Base-by-base conservation (phyloP, 495 filamentous ascomycete species). In the Friedmanniomyces simplex region DNA sequence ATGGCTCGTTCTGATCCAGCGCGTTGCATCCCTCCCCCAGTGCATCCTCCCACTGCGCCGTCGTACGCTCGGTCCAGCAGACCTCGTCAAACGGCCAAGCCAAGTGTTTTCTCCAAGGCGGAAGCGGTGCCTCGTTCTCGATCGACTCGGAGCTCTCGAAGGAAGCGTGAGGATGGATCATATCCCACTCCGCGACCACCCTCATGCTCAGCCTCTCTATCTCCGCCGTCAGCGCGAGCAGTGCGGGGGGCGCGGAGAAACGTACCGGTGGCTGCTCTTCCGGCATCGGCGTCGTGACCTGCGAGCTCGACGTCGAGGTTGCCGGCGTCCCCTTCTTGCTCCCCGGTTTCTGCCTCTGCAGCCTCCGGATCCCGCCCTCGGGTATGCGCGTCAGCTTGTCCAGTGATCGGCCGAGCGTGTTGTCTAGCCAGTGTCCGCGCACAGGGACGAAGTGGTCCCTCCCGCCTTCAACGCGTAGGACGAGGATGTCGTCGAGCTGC, bases 401-500 rank as follows among this genome's bases (percentile, higher is more conserved):
- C 39, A 97, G 74, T 8, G 86, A 87, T 50, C 86, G 82, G 0
- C 89, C 89, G 54, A 96, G 90, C 61, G 82, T 87, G 0, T 86
- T 89, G 22, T 83, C 88, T 2, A 83, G 70, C 93, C 93, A 99
- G 0, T 74, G 70, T 0, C 82, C 91, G 3, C 76, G 79, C 8
- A 94, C 74, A 0, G 90, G 83, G 48, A 99, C 79, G 67, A 99
- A 99, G 68, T 96, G 86, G 60, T 99, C 93, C 50, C 89, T 79
- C 1, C 93, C 93, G 48, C 83, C 80, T 10, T 80, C 77, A 10
- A 97, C 87, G 11, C 90, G 84, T 16, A 99, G 79, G 5, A 99
- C 82, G 24, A 97, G 74, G 10, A 96, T 84, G 63, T 97, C 91
- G 57, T 95, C 89, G 0, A 96, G 74, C 10, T 74, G 74, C 4